These are phyloP conservation scores for Didymella exigua DNA, from an alignment of 2,329 filamentous ascomycete genomes.

Conservation along the genomic window DNA sequence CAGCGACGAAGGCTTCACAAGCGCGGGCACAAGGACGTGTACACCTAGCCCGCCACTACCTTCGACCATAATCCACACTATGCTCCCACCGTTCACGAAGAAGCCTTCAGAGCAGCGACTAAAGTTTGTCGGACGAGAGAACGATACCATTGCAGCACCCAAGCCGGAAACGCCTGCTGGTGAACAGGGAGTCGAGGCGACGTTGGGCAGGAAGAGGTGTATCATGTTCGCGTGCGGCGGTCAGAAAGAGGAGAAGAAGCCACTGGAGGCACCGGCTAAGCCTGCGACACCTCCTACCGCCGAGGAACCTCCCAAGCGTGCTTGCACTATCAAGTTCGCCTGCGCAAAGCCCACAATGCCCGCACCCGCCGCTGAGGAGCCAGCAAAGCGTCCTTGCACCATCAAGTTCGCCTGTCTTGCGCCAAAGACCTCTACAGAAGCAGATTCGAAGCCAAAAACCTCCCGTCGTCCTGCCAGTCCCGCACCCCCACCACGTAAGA, in stretches of 20 bases:
- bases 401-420: constrained; percentile 78
- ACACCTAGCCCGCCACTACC: constrained; percentile 87
- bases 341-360: constrained; percentile 50
- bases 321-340: constrained; percentile 74
- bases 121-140: constrained; percentile 45
- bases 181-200: constrained; percentile 66
- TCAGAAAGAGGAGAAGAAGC: constrained; percentile 54
- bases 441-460: constrained; percentile 42
- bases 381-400: constrained; percentile 61
- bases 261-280: constrained; percentile 25
- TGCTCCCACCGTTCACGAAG: constrained; percentile 46
- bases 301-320: constrained; percentile 56
- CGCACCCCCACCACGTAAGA: constrained; percentile 42
- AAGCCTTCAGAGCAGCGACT: constrained; percentile 48
- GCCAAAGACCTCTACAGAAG: constrained; percentile 52
- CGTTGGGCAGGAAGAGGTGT: constrained; percentile 77
- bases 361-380: constrained; percentile 32
- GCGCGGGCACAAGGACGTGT: constrained; percentile 77
- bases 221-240: constrained; percentile 87
- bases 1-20: constrained; percentile 91
- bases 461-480: constrained; percentile 54
- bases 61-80: constrained; percentile 55
- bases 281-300: constrained; percentile 22
- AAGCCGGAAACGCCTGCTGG: constrained; percentile 33
- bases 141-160: constrained; percentile 25